Base-by-base conservation (phyloP, 768 basidiomycete genomes). In the Lentinula sp. region DNA sequence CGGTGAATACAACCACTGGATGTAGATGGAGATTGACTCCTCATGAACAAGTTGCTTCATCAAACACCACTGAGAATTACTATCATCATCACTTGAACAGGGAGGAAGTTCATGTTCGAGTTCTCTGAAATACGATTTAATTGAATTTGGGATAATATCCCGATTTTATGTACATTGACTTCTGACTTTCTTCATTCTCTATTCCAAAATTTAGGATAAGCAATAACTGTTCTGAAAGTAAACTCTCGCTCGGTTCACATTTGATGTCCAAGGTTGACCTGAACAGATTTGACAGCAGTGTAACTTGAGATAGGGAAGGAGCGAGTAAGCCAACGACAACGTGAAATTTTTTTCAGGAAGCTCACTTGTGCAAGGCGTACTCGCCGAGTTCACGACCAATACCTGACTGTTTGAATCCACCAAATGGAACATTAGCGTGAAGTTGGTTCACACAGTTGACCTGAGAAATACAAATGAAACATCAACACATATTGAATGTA, bases 361-460 rank as follows among this genome's bases (percentile, higher is more conserved):
- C 81, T 16, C 62, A 83, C 82, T 79, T 80, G 46, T 75, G 71
- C 60, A 83, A 64, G 10, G 84, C 87, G 68, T 88, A 85, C 71
- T 87, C 81, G 64, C 87, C 85, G 51, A 85, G 73, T 70, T 89
- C 88, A 60, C 87, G 77, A 12, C 87, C 88, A 61, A 88, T 81
- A 60, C 87, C 88, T 35, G 81, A 84, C 71, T 88, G 84, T 79
- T 88, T 90, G 79, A 77, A 90, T 48, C 88, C 87, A 56, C 87
- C 86, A 68, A 88, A 88, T 7, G 87, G 87, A 46, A 87, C 73
- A 57, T 76, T 71, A 15, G 78, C 69, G 65, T 85, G 76, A 13
- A 82, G 69, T 52, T 67, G 65, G 67, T 78, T 77, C 37, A 71
- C 68, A 52, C 76, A 79, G 69, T 81, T 82, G 57, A 81, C 71